Conservation (phyloP, 2,329 filamentous ascomycete genomes). For the Pyrenochaeta sp. region DNA sequence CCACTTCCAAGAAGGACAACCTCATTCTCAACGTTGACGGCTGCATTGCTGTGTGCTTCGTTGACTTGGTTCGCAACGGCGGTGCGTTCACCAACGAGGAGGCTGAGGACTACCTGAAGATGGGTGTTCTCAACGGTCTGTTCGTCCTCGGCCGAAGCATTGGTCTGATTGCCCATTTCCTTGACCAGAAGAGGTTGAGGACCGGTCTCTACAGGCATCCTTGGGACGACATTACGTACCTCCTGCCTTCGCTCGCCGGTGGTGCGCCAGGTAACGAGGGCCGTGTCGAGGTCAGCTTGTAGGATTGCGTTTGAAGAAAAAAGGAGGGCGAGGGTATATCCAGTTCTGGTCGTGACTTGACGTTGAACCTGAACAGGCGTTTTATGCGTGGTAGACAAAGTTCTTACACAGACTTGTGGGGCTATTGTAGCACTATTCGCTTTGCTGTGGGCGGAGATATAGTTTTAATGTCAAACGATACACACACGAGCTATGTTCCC, state of each 20-base stretch:
- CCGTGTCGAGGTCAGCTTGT: slow-evolving; percentile 53
- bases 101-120: slow-evolving; percentile 97
- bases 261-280: slow-evolving; percentile 52
- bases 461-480: slow-evolving; percentile 41
- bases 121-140: slow-evolving; percentile 99
- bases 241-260: slow-evolving; percentile 49
- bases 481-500: slow-evolving; percentile 9
- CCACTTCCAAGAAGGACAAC: slow-evolving; percentile 99
- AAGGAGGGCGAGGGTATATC: slow-evolving; percentile 37
- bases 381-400: slow-evolving; percentile 42
- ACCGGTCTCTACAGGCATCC: slow-evolving; percentile 98
- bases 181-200: slow-evolving; percentile 99
- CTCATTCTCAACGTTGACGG: slow-evolving; percentile 99
- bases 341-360: slow-evolving; percentile 28
- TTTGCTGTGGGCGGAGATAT: slow-evolving; percentile 38
- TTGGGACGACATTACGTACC: slow-evolving; percentile 70
- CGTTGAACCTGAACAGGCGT: slow-evolving; percentile 38
- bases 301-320: slow-evolving; percentile 35
- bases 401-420: slow-evolving; percentile 28
- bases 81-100: slow-evolving; percentile 96
- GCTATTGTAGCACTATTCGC: slow-evolving; percentile 44
- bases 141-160: slow-evolving; percentile 98
- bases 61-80: slow-evolving; percentile 96
- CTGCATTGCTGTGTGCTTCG: slow-evolving; percentile 98
- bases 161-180: slow-evolving; percentile 98